These are phyloP conservation scores for Wickerhamiella vanderwaltii DNA, from an alignment of 805 yeast species.

Conservation along the genomic window DNA sequence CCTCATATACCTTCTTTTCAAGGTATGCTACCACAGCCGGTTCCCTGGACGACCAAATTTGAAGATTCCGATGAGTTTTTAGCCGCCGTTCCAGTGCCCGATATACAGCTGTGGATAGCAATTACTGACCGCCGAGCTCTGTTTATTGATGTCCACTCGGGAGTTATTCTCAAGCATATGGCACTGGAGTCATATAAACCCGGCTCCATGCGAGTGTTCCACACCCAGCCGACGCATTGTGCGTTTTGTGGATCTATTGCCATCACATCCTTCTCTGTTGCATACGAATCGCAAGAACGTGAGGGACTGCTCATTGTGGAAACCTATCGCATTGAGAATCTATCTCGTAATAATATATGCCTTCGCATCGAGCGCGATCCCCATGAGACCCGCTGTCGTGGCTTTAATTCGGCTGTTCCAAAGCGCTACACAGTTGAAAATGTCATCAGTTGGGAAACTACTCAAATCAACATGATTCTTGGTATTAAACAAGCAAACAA, in stretches of 20 bases:
- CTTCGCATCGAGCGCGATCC: conserved; percentile 87
- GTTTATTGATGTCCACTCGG: conserved; percentile 65
- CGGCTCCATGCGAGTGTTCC: conserved; percentile 54
- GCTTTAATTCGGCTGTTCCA: conserved; percentile 65
- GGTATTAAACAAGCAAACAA: conserved; percentile 42
- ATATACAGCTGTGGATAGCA: conserved; percentile 21
- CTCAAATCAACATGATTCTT: conserved; percentile 63
- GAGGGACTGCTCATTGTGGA: conserved; percentile 50
- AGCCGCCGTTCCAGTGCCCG: conserved; percentile 19
- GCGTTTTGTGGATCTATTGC: conserved; percentile 86
- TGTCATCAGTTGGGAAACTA: conserved; percentile 68
- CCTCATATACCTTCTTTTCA: neutral
- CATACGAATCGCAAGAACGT: conserved; percentile 50
- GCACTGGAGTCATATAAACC: conserved; percentile 51
- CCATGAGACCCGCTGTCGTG: conserved; percentile 78
- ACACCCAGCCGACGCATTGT: conserved; percentile 79
- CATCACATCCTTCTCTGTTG: conserved; percentile 55
- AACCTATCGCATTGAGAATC: conserved; percentile 57
- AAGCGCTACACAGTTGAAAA: conserved; percentile 52
- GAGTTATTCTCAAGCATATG: conserved; percentile 51
- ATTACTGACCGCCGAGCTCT: conserved; percentile 16
- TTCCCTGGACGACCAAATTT: conserved; percentile 10
- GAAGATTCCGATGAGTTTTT: conserved; percentile 3
- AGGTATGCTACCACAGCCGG: conserved; percentile 1
- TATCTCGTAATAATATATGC: conserved; percentile 71